Conservation (phyloP, 129 eudicot species). For the Centrapalus pauciflorus region DNA sequence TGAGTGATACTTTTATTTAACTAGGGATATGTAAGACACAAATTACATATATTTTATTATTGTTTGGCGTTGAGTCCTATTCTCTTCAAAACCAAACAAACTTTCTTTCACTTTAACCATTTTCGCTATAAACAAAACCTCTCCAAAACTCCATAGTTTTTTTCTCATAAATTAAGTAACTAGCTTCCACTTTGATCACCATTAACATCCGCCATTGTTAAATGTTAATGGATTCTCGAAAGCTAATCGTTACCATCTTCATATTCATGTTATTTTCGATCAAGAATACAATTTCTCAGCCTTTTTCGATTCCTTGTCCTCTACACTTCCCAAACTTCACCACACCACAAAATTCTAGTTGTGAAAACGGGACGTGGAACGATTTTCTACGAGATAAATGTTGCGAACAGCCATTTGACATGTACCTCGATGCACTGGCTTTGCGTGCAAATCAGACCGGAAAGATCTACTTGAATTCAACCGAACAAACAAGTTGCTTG, state of each 20-base stretch:
- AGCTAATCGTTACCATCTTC: background rate
- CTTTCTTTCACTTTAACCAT: slow-evolving; percentile 19
- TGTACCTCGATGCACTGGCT: slow-evolving; percentile 43
- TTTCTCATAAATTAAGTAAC: background rate
- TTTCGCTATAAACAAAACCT: slow-evolving; percentile 27
- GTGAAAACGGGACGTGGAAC: slow-evolving; percentile 35
- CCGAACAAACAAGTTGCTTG: slow-evolving; percentile 42
- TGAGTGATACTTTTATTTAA: too few relatives aligned
- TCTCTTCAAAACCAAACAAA: background rate
- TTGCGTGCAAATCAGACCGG: slow-evolving; percentile 40
- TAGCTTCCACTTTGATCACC: background rate
- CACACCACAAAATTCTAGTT: background rate
- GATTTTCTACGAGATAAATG: slow-evolving; percentile 31
- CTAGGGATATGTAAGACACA: slow-evolving; percentile 19
- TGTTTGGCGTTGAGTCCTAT: slow-evolving; percentile 24
- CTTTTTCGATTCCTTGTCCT: slow-evolving; percentile 15
- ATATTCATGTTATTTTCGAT: slow-evolving; percentile 21
- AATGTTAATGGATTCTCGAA: slow-evolving; percentile 11
- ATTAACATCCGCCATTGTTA: background rate
- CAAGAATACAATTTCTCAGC: slow-evolving; percentile 13
- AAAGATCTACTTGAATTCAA: slow-evolving; percentile 26
- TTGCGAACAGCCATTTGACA: slow-evolving; percentile 29
- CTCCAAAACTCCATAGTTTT: background rate
- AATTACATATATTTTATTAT: background rate
- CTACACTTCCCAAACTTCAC: slow-evolving; percentile 23